These are phyloP conservation scores for Butyriboletus loyo DNA, from an alignment of 768 basidiomycete genomes.

Conservation along the genomic window DNA sequence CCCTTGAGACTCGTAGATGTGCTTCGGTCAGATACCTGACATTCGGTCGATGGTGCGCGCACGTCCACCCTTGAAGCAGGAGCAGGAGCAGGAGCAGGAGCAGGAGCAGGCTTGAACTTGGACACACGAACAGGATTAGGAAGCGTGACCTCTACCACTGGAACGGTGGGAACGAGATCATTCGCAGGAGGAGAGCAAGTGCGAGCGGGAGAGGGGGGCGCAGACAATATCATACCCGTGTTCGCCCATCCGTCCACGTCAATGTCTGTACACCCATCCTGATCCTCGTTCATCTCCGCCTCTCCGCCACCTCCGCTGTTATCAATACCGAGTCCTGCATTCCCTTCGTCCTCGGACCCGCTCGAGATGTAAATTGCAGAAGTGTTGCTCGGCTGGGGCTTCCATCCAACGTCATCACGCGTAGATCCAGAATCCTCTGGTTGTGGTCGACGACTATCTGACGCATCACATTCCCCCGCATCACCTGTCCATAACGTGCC, in stretches of 20 bases:
- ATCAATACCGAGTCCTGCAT: background rate
- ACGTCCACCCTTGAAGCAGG: background rate
- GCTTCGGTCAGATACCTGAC: background rate
- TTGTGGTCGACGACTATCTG: background rate
- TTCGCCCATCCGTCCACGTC: slow-evolving; percentile 13
- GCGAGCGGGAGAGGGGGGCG: slow-evolving; percentile 17
- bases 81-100: too few species aligned
- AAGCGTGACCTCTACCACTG: background rate
- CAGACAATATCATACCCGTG: slow-evolving; percentile 26
- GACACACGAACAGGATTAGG: slow-evolving; percentile 4
- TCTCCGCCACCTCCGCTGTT: background rate
- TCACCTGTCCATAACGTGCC: background rate
- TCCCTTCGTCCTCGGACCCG: slow-evolving; percentile 24
- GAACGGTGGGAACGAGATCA: background rate
- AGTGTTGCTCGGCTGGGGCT: slow-evolving; percentile 8
- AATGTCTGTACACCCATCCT: background rate
- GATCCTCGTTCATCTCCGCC: background rate
- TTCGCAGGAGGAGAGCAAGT: background rate
- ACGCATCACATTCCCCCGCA: background rate
- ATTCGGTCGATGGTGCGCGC: background rate
- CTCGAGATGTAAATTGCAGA: slow-evolving; percentile 27
- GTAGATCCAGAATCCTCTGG: background rate
- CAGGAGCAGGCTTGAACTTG: slow-evolving; percentile 19
- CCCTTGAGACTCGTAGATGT: background rate
- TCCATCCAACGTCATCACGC: background rate